These are phyloP conservation scores for Lodderomyces metapsilosis DNA, from an alignment of 1,139 yeast genomes.

Conservation along the genomic window DNA sequence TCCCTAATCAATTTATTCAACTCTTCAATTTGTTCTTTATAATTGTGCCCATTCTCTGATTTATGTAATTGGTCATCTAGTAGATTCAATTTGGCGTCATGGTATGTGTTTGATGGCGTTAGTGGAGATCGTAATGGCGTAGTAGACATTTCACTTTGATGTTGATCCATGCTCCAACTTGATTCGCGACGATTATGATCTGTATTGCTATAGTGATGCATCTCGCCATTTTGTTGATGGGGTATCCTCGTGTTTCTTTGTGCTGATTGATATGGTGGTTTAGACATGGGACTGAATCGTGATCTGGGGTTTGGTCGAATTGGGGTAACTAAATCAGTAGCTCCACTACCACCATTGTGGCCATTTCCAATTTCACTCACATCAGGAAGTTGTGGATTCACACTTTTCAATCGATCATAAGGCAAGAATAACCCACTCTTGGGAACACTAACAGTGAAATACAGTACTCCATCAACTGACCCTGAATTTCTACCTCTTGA, in stretches of 20 bases:
- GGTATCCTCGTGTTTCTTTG: background rate
- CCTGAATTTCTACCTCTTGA: conserved; percentile 48
- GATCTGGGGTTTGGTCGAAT: background rate
- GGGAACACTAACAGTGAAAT: conserved; percentile 53
- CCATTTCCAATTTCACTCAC: conserved; percentile 6
- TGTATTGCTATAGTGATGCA: background rate
- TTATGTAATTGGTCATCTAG: conserved; percentile 9
- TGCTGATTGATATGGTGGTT: background rate
- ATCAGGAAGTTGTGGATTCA: conserved; percentile 30
- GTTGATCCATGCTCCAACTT: conserved; percentile 1
- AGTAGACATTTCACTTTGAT: background rate
- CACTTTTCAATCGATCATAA: conserved; percentile 54
- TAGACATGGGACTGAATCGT: conserved; percentile 1
- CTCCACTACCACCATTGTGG: background rate
- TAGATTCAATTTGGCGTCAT: conserved; percentile 8
- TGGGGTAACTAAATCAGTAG: background rate
- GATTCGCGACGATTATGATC: background rate
- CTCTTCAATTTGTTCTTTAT: conserved; percentile 37
- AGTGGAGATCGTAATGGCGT: conserved; percentile 6
- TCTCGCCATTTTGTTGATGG: background rate
- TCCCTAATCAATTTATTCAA: conserved; percentile 20
- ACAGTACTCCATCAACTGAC: conserved; percentile 42
- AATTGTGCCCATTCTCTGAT: conserved; percentile 27
- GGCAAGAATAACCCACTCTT: conserved; percentile 76
- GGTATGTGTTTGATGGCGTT: conserved; percentile 9